phyloP scores from a whole-genome alignment of 371 early-diverging fungal genomes.

The Nematocida sp. region DNA sequence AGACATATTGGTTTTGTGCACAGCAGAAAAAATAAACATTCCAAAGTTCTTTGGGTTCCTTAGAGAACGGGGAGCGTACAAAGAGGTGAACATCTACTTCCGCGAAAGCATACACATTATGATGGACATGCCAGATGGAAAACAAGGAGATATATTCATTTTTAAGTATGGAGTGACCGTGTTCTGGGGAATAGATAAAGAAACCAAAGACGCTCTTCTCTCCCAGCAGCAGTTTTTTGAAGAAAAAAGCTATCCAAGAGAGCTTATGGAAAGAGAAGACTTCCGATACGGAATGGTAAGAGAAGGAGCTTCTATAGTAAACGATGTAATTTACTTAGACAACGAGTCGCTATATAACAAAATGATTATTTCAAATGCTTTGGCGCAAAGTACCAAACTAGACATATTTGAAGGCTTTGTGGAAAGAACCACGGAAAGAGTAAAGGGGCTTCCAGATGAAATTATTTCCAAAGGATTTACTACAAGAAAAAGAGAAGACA shows the following conservation, averaged over 20 bases:
- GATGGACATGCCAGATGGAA: slow-evolving; percentile 37
- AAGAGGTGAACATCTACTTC: slow-evolving; percentile 65
- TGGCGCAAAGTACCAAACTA: slow-evolving; percentile 68
- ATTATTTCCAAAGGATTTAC: slow-evolving; percentile 64
- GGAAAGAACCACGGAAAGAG: slow-evolving; percentile 63
- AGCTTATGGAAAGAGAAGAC: slow-evolving; percentile 63
- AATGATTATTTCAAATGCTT: slow-evolving; percentile 67
- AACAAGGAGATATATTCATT: slow-evolving; percentile 61
- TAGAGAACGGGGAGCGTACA: slow-evolving; percentile 54
- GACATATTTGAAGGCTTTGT: slow-evolving; percentile 67
- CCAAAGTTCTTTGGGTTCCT: slow-evolving; percentile 61
- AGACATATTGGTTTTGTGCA: slow-evolving; percentile 66
- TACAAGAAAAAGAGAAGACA: slow-evolving; percentile 62
- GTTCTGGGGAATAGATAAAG: slow-evolving; percentile 66
- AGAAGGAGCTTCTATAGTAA: slow-evolving; percentile 63
- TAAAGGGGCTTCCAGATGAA: slow-evolving; percentile 66
- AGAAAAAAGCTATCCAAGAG: slow-evolving; percentile 58
- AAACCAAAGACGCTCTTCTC: slow-evolving; percentile 57
- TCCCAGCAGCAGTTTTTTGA: slow-evolving; percentile 62
- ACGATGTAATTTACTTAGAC: slow-evolving; percentile 67
- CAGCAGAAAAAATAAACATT: slow-evolving; percentile 65
- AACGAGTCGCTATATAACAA: slow-evolving; percentile 65
- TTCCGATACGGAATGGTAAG: slow-evolving; percentile 66
- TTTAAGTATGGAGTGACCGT: slow-evolving; percentile 67
- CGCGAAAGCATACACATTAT: slow-evolving; percentile 66